These are phyloP conservation scores for Malus hybrid DNA, from an alignment of 331 rosid genomes.

Conservation along the genomic window DNA sequence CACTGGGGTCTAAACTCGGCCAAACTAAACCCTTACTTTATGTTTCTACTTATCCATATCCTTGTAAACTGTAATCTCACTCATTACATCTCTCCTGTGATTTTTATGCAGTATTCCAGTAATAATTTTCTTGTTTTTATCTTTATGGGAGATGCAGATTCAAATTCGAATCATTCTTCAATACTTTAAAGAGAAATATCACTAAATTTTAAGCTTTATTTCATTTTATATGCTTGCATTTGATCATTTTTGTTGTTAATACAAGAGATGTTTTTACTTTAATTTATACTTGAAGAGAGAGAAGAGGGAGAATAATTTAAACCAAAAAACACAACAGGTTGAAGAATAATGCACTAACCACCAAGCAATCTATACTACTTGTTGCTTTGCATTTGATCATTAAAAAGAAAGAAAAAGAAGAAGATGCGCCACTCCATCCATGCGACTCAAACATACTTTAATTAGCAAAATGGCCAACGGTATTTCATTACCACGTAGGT, in stretches of 20 bases:
- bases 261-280: background rate
- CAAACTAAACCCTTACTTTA: too few relatives aligned
- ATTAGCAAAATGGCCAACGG: background rate
- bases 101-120: too few relatives aligned
- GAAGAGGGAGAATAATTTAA: too few relatives aligned
- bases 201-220: too few relatives aligned
- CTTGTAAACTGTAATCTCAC: background rate
- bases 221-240: background rate
- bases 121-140: too few relatives aligned
- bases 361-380: too few relatives aligned
- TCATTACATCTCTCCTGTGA: background rate
- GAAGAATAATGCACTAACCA: too few relatives aligned
- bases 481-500: background rate
- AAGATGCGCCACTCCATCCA: background rate
- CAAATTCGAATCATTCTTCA: too few relatives aligned
- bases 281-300: too few relatives aligned
- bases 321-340: too few relatives aligned
- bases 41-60: too few relatives aligned
- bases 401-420: background rate
- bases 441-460: background rate
- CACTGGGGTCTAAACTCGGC: background rate
- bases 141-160: too few relatives aligned
- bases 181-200: background rate
- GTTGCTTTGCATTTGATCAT: background rate
- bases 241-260: background rate